These are phyloP conservation scores for Russula ochroleuca DNA, from an alignment of 768 basidiomycete species.

Conservation along the genomic window DNA sequence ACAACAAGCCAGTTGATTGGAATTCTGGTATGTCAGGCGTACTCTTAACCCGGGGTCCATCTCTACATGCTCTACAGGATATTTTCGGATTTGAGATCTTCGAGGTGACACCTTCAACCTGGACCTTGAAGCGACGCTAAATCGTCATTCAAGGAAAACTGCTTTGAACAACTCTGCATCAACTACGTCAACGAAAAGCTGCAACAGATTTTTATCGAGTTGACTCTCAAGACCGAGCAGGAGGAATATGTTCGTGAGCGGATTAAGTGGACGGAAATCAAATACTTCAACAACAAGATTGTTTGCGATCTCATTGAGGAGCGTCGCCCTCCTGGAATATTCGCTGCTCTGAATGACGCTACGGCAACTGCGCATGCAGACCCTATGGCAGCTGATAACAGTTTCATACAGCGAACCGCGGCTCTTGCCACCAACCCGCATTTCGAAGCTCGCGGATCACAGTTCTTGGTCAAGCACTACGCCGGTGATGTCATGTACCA, in stretches of 20 bases:
- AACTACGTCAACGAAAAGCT: conserved; percentile 99
- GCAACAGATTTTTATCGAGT: conserved; percentile 98
- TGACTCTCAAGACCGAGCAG: conserved; percentile 98
- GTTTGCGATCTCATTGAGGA: conserved; percentile 99
- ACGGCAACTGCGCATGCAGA: conserved; percentile 98
- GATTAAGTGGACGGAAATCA: conserved; percentile 99
- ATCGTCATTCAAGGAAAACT: conserved; percentile 63
- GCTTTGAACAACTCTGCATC: conserved; percentile 97
- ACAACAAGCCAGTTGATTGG: conserved; percentile 80
- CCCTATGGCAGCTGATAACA: conserved; percentile 91
- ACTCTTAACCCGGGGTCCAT: conserved; percentile 4
- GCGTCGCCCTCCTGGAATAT: conserved; percentile 91
- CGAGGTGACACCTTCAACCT: conserved; percentile 47
- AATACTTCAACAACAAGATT: conserved; percentile 97
- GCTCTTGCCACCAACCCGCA: conserved; percentile 81
- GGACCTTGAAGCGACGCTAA: conserved; percentile 1
- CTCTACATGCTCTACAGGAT: conserved; percentile 48
- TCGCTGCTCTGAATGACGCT: conserved; percentile 97
- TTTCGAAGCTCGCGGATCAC: conserved; percentile 89
- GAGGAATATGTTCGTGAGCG: conserved; percentile 98
- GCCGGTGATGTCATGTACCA: conserved; percentile 99
- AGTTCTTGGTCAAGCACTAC: conserved; percentile 95
- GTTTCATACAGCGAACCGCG: conserved; percentile 89
- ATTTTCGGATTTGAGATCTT: conserved; percentile 99
- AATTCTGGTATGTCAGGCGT: conserved; percentile 59